Evolutionary conservation across 352 stramenopile genomes (phyloP).

Genomic region (Blastocystis sp.): DNA sequence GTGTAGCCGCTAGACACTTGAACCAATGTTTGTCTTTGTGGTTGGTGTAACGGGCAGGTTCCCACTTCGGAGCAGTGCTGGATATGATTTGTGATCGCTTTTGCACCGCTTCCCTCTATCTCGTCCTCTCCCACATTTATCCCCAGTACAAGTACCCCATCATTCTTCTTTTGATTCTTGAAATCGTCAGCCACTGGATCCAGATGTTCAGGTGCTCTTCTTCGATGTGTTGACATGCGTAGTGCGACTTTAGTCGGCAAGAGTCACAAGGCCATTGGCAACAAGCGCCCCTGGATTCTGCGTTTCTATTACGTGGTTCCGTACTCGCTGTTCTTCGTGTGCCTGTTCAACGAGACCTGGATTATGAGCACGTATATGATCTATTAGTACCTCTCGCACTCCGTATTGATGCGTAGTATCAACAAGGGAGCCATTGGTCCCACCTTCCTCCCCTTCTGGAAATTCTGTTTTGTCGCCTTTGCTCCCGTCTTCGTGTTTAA

Average conservation of each 20-base stretch:
- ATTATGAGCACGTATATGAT: constrained; percentile 58
- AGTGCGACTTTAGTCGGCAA: constrained; percentile 59
- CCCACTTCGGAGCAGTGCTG: constrained; percentile 65
- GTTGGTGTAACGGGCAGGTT: constrained; percentile 39
- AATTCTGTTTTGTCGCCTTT: constrained; percentile 33
- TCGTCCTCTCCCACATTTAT: constrained; percentile 36
- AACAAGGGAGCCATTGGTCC: background rate
- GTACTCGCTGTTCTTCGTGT: constrained; percentile 67
- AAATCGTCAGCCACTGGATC: constrained; percentile 70
- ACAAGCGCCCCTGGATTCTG: constrained; percentile 57
- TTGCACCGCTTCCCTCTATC: constrained; percentile 61
- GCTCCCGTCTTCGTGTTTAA: constrained; percentile 72
- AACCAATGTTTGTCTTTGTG: constrained; percentile 26
- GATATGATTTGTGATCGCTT: constrained; percentile 73
- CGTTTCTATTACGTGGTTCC: constrained; percentile 70
- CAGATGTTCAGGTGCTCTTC: constrained; percentile 65
- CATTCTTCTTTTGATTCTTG: constrained; percentile 61
- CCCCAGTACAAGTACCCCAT: constrained; percentile 62
- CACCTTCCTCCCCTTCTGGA: background rate
- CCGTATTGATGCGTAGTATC: constrained; percentile 9
- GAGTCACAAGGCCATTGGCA: constrained; percentile 58
- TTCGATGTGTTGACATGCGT: background rate
- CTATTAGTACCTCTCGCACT: constrained; percentile 29
- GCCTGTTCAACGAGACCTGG: constrained; percentile 60
- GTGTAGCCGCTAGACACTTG: constrained; percentile 54